A percentile compares a stretch with the other conserved stretches of the same genome.
Evolutionary conservation across 805 yeast genomes (phyloP).

Genomic region (Spathaspora hagerdaliae): DNA sequence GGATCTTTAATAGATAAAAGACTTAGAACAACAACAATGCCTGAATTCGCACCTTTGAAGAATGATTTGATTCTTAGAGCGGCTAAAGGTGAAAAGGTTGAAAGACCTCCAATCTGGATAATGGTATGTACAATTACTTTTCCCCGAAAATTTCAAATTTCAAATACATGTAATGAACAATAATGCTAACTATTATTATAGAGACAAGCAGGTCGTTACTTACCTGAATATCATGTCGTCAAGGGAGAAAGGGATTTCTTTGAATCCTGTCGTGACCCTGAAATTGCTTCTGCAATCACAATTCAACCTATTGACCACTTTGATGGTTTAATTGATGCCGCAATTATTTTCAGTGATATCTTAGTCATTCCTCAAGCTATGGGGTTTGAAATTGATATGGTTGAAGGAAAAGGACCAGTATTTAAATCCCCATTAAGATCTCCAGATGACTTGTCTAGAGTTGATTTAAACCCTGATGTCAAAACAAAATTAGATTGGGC

Average conservation of each 20-base stretch:
- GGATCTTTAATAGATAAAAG: background rate
- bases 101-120: slow-evolving; percentile 97
- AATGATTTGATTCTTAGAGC: slow-evolving; percentile 92
- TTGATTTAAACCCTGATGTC: slow-evolving; percentile 66
- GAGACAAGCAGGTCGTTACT: slow-evolving; percentile 95
- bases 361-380: slow-evolving; percentile 96
- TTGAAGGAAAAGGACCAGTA: slow-evolving; percentile 92
- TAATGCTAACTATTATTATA: slow-evolving; percentile 8
- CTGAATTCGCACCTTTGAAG: slow-evolving; percentile 68
- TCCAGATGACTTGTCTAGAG: slow-evolving; percentile 60
- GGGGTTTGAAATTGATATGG: slow-evolving; percentile 93
- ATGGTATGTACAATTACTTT: slow-evolving; percentile 51
- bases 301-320: slow-evolving; percentile 93
- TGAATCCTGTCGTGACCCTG: slow-evolving; percentile 93
- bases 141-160: background rate
- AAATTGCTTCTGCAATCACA: slow-evolving; percentile 88
- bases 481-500: slow-evolving; percentile 87
- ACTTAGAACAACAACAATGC: slow-evolving; percentile 13
- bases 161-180: background rate
- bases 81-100: slow-evolving; percentile 84
- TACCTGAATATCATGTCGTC: slow-evolving; percentile 87
- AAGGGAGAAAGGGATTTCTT: slow-evolving; percentile 86
- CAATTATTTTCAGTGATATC: slow-evolving; percentile 93
- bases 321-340: slow-evolving; percentile 90
- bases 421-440: slow-evolving; percentile 83